A percentile compares a stretch with the other conserved stretches of the same genome.
phyloP scores from a whole-genome alignment of 768 basidiomycete species.

The Collybia sp. region DNA sequence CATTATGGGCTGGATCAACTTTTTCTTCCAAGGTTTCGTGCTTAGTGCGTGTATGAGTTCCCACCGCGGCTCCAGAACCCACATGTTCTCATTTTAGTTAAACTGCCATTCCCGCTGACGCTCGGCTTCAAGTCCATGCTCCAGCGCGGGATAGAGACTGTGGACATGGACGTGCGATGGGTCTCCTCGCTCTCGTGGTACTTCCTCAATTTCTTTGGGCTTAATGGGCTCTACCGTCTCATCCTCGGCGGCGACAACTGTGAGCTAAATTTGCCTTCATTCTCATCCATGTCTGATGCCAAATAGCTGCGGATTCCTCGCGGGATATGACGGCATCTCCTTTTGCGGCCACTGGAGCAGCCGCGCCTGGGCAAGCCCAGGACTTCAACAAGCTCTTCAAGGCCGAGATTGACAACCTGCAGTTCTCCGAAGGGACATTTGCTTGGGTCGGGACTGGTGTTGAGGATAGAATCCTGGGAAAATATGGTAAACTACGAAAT shows the following conservation, averaged over 20 bases:
- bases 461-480: slow-evolving; percentile 71
- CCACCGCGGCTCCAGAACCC: neutral
- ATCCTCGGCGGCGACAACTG: slow-evolving; percentile 89
- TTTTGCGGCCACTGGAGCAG: slow-evolving; percentile 49
- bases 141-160: slow-evolving; percentile 91
- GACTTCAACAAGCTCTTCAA: slow-evolving; percentile 90
- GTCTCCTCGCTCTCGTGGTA: slow-evolving; percentile 99
- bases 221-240: slow-evolving; percentile 93
- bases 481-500: slow-evolving; percentile 60
- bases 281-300: slow-evolving; percentile 3
- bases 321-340: slow-evolving; percentile 70
- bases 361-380: slow-evolving; percentile 57
- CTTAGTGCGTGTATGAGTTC: slow-evolving; percentile 65
- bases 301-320: slow-evolving; percentile 72
- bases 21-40: slow-evolving; percentile 99
- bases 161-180: slow-evolving; percentile 98
- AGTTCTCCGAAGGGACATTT: slow-evolving; percentile 85
- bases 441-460: slow-evolving; percentile 79
- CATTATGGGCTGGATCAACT: slow-evolving; percentile 99
- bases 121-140: slow-evolving; percentile 98
- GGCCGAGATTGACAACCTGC: slow-evolving; percentile 88
- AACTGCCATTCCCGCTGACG: slow-evolving; percentile 94
- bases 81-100: slow-evolving; percentile 50
- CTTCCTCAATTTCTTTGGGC: slow-evolving; percentile 97
- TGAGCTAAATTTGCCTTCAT: slow-evolving; percentile 30